Evolutionary conservation across 805 yeast genomes (phyloP), one percentile per base, ranked within the genome.

Genomic region (Cyberlindnera nakhonratchasimensis): DNA sequence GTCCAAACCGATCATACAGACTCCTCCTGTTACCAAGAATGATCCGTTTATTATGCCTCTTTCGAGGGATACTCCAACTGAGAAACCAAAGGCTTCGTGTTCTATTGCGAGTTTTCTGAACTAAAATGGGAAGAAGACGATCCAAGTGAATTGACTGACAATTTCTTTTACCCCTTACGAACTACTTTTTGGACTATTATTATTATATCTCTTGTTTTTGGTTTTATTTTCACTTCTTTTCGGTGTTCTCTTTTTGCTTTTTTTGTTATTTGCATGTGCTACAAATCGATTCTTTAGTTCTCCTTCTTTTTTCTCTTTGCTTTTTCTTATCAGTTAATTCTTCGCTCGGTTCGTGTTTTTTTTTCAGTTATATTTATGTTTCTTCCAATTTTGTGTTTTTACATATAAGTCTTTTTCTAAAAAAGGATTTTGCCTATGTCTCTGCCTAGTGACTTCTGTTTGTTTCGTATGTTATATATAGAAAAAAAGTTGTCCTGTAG

Each of bases 51-150:
- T 33, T 10, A 28, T 28, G 20, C 43, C 35, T 4, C 1, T 37
- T 6, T 16, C 34, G 2, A 28, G 37, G 17, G 36, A 23, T 16
- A 19, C 37, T 21, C 41, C 43, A 18, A 20, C 38, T 13, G 45
- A 39, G 3, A 42, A 42, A 28, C 25, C 39, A 23, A 53, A 50
- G 28, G n/a, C 29, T 26, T 34, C 39, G 5, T 35, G 54, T 19
- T 51, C 57, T 2, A 51, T 52, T 40, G 54, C 54, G 5, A 51
- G 52, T 17, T 51, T 53, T 25, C 29, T 53, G 47, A 53, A 53
- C 25, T 53, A 45, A 39, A 11, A n/a, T 28, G 30, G 8, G 14
- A 14, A 8, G n/a, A n/a, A n/a, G n/a, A n/a, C n/a, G n/a, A n/a
- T n/a, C n/a, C n/a, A n/a, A n/a, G n/a, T n/a, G n/a, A n/a, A n/a